Conservation (phyloP, 2,329 filamentous ascomycete genomes). For the Arthrobotrys sphaeroides region DNA sequence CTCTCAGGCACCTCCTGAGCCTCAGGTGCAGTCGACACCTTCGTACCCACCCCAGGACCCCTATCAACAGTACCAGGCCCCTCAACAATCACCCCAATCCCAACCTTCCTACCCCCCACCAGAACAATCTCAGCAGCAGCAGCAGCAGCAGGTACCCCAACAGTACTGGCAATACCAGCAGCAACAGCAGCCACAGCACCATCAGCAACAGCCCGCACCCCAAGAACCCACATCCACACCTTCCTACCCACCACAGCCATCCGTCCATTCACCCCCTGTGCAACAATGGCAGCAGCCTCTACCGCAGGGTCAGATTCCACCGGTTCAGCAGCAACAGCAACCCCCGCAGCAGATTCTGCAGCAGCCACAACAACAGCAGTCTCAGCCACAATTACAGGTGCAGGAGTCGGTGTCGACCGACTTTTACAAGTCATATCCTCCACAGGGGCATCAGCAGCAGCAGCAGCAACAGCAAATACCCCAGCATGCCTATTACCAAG, state of each 20-base stretch:
- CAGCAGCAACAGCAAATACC: conserved; percentile 51
- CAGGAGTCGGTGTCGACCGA: conserved; percentile 46
- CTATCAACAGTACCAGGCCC: conserved; percentile 56
- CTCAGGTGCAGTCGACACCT: conserved; percentile 43
- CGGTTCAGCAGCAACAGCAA: conserved; percentile 57
- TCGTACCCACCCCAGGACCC: conserved; percentile 57
- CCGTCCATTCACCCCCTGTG: not conserved
- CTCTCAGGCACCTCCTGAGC: conserved; percentile 55
- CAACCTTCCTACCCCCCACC: conserved; percentile 54
- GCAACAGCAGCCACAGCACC: conserved; percentile 59
- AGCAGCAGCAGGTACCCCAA: conserved; percentile 60
- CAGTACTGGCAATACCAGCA: conserved; percentile 66
- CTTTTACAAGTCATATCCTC: conserved; percentile 60
- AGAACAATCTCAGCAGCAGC: conserved; percentile 54
- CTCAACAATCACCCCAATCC: conserved; percentile 55
- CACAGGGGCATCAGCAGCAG: conserved; percentile 60
- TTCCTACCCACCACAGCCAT: conserved; percentile 25
- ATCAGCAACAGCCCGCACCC: conserved; percentile 6
- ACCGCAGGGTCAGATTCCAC: conserved; percentile 56
- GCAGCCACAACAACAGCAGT: conserved; percentile 62
- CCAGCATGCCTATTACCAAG: conserved; percentile 53
- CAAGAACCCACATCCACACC: conserved; percentile 28
- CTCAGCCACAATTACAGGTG: conserved; percentile 59
- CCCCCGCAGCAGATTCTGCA: conserved; percentile 61
- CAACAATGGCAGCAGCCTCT: conserved; percentile 30